Base-by-base conservation (phyloP, 1,139 yeast species). In the Hemisphaericaspora subhashii region DNA sequence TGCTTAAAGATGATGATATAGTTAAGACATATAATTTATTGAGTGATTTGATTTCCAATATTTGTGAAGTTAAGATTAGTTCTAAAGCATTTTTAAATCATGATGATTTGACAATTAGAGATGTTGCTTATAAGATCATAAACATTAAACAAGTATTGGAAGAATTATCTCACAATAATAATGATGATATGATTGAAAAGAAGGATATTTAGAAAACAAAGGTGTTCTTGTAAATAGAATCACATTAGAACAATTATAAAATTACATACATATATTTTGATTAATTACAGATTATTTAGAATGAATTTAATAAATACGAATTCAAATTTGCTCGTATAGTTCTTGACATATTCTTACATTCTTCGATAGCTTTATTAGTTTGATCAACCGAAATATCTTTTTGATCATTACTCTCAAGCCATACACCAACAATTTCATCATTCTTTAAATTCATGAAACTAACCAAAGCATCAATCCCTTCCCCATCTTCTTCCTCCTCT, bases 341-440 rank as follows among this genome's bases (percentile, higher is more conserved):
- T 31, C 60, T 61, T 1, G 83, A 66, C 67, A 71, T 66, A 10
- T 49, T 50, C 33, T 66, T 59, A 53, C 81, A 70, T n/a, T 59
- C 61, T n/a, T 60, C 60, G 22, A 76, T 54, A 36, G 66, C 54
- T n/a, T 44, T 42, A n/a, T 53, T 55, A 43, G 68, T 51, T 12
- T 47, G 41, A 2, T 51, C 46, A 13, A 65, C 72, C 23, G 60
- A 56, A 12, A 65, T 43, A 3, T 53, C 54, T 17, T 47, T 50
- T 46, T 56, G 56, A 14, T n/a, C n/a, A n/a, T 55, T 56, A 9
- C 76, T 72, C 42, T 77, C 79, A 13, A 75, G 59, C 79, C 83
- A 79, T 26, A 80, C 48, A 1, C 83, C 83, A 22, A 78, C 74
- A 41, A 77, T 65, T 50, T 75, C 81, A 47, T 75, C 72, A 46